Evolutionary conservation across 805 yeast species (phyloP).

Genomic region (Yarrowia sp.): DNA sequence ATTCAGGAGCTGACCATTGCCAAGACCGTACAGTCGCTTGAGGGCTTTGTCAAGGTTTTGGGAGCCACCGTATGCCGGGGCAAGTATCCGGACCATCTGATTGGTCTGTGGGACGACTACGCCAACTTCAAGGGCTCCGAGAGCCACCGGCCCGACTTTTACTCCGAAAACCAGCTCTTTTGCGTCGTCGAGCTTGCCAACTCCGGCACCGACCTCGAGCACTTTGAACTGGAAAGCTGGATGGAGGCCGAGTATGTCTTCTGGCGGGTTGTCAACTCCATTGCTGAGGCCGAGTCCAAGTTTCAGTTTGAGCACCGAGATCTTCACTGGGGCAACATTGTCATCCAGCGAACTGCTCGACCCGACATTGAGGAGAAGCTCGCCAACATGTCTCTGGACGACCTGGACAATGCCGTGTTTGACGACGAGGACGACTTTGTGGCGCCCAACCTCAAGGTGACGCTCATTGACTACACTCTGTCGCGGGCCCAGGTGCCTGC

Average conservation of each 20-base stretch:
- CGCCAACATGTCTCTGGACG: slow-evolving; percentile 22
- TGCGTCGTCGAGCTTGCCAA: slow-evolving; percentile 38
- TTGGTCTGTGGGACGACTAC: slow-evolving; percentile 47
- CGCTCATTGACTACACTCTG: slow-evolving; percentile 56
- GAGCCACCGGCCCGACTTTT: slow-evolving; percentile 43
- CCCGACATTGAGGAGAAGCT: slow-evolving; percentile 21
- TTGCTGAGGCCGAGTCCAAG: slow-evolving; percentile 51
- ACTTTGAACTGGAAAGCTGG: slow-evolving; percentile 42
- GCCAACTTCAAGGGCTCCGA: slow-evolving; percentile 33
- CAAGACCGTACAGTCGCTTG: slow-evolving; percentile 40
- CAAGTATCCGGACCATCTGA: slow-evolving; percentile 41
- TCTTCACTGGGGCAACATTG: slow-evolving; percentile 61
- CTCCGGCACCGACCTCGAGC: slow-evolving; percentile 46
- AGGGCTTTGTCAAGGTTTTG: slow-evolving; percentile 47
- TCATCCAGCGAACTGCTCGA: slow-evolving; percentile 37
- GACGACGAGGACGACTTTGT: slow-evolving; percentile 27
- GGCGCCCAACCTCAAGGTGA: slow-evolving; percentile 39
- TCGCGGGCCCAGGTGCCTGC: slow-evolving; percentile 44
- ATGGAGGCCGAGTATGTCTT: slow-evolving; percentile 46
- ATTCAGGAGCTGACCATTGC: slow-evolving; percentile 49
- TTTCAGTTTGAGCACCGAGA: slow-evolving; percentile 68
- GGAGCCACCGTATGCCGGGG: slow-evolving; percentile 50
- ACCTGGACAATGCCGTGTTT: slow-evolving; percentile 25
- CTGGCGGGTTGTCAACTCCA: slow-evolving; percentile 49
- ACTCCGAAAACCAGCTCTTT: slow-evolving; percentile 38